Conservation (phyloP, 371 early-diverging fungal species). For the Apophysomyces variabilis region DNA sequence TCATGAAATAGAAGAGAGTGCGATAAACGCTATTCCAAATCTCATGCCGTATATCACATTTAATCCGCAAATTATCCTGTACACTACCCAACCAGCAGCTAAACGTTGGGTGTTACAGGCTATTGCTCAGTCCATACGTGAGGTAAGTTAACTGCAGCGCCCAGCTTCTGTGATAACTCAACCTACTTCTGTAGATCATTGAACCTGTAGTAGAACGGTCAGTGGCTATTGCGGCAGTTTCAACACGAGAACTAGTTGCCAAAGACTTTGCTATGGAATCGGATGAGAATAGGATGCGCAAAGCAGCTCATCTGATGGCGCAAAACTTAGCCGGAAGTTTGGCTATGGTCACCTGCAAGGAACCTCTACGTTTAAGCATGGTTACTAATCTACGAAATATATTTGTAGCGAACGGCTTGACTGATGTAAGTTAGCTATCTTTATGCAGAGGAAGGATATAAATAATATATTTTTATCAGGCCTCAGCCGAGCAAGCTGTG, state of each 20-base stretch:
- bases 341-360: constrained; percentile 92
- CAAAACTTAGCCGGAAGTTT: constrained; percentile 79
- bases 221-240: constrained; percentile 88
- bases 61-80: constrained; percentile 74
- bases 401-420: constrained; percentile 81
- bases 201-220: constrained; percentile 91
- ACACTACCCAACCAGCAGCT: constrained; percentile 77
- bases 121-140: constrained; percentile 88
- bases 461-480: constrained; percentile 21
- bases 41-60: constrained; percentile 72
- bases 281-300: constrained; percentile 90
- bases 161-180: constrained; percentile 4
- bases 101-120: constrained; percentile 87
- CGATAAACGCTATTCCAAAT: constrained; percentile 54
- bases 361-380: constrained; percentile 91
- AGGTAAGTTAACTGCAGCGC: constrained; percentile 39
- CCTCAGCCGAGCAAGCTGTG: constrained; percentile 81
- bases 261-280: constrained; percentile 96
- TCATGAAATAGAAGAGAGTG: constrained; percentile 22
- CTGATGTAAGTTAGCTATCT: constrained; percentile 59
- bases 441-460: constrained; percentile 14
- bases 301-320: constrained; percentile 94
- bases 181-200: constrained; percentile 52
- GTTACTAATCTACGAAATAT: constrained; percentile 75
- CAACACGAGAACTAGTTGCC: constrained; percentile 87